Evolutionary conservation across 1,139 yeast species (phyloP).

Genomic region (Casaregolazyma lundiana): DNA sequence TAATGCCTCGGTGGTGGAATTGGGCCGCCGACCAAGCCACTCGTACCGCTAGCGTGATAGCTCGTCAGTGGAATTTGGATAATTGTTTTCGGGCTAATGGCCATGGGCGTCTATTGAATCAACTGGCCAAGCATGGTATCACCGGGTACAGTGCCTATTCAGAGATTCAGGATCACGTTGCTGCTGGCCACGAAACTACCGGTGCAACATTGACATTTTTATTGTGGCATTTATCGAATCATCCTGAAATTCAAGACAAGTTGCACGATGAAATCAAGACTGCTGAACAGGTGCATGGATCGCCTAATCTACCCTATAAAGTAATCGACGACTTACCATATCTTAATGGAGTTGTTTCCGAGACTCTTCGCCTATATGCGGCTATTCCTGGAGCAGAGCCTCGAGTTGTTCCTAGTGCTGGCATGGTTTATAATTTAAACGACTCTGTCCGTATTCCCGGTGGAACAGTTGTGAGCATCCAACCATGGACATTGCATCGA

Average conservation of each 20-base stretch:
- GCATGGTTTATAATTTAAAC: slow-evolving; percentile 24
- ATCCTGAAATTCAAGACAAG: slow-evolving; percentile 43
- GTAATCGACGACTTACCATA: slow-evolving; percentile 50
- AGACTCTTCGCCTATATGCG: slow-evolving; percentile 57
- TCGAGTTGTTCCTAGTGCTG: slow-evolving; percentile 42
- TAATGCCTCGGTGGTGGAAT: slow-evolving; percentile 52
- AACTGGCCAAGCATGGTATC: slow-evolving; percentile 28
- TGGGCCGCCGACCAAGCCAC: slow-evolving; percentile 45
- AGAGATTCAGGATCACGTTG: slow-evolving; percentile 47
- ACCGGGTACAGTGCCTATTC: slow-evolving; percentile 37
- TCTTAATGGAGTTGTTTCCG: slow-evolving; percentile 54
- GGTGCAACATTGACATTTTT: slow-evolving; percentile 61
- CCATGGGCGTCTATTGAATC: slow-evolving; percentile 38
- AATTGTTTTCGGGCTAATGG: slow-evolving; percentile 3
- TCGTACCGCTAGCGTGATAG: slow-evolving; percentile 37
- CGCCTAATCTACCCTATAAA: slow-evolving; percentile 27
- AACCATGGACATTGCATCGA: slow-evolving; percentile 63
- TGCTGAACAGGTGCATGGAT: slow-evolving; percentile 11
- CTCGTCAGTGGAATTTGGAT: slow-evolving; percentile 45
- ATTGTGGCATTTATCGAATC: slow-evolving; percentile 54
- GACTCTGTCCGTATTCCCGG: slow-evolving; percentile 38
- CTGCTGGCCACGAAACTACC: slow-evolving; percentile 77
- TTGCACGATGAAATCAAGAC: slow-evolving; percentile 40
- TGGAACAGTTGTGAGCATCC: slow-evolving; percentile 57
- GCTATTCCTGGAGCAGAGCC: slow-evolving; percentile 79